Percentiles rank a stretch among this genome's conserved stretches.
Evolutionary conservation across 2,329 filamentous ascomycete genomes (phyloP).

Genomic region (Alternaria arborescens): DNA sequence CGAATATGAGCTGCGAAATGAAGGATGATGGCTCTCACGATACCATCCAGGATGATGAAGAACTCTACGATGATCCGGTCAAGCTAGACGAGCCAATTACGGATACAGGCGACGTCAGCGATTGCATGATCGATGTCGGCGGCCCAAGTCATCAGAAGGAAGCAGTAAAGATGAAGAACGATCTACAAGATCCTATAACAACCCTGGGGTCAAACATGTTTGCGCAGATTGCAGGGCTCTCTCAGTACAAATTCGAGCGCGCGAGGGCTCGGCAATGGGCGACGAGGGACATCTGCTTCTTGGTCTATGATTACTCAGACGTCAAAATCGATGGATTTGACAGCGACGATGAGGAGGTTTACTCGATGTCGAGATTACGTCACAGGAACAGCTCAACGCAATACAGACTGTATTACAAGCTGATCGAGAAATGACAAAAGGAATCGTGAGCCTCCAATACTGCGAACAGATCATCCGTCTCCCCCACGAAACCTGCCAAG

Average conservation of each 20-base stretch:
- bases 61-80: no score
- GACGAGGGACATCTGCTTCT: not conserved
- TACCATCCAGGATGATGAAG: no score
- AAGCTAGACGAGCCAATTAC: no score
- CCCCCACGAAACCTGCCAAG: not conserved
- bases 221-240: not conserved
- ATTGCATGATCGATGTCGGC: no score
- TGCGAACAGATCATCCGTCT: not conserved
- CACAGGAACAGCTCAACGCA: not conserved
- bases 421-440: not conserved
- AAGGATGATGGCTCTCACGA: no score
- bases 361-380: not conserved
- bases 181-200: no score
- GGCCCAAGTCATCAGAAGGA: no score
- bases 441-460: not conserved
- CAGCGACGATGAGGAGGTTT: not conserved
- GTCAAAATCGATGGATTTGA: not conserved
- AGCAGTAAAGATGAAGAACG: no score
- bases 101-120: no score
- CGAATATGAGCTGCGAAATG: no score
- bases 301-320: not conserved
- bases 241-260: not conserved
- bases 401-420: not conserved
- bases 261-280: not conserved
- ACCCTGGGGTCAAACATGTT: no score